Percentiles rank a stretch among this genome's conserved stretches.
Evolutionary conservation across 2,329 filamentous ascomycete genomes (phyloP).

Genomic region (Xylariaceae sp.): DNA sequence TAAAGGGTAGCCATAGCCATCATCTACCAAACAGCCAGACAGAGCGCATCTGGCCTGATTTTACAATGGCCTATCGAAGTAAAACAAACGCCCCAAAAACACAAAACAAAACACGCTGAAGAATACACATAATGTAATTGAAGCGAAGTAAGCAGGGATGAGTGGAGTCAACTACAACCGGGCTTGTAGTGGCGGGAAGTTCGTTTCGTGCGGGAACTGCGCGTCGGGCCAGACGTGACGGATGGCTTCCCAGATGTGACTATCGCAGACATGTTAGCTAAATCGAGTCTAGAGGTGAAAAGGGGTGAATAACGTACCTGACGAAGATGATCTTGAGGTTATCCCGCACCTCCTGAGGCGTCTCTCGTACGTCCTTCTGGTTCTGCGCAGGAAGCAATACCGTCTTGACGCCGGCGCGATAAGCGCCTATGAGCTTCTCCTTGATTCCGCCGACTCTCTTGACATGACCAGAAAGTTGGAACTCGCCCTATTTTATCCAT

Average conservation of each 20-base stretch:
- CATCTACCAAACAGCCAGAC: not conserved
- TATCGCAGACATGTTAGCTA: conserved; percentile 33
- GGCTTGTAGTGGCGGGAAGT: conserved; percentile 67
- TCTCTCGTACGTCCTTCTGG: conserved; percentile 83
- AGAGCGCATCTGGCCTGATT: not conserved
- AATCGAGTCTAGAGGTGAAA: conserved; percentile 5
- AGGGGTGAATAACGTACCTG: conserved; percentile 51
- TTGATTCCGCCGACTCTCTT: conserved; percentile 97
- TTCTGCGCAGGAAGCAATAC: conserved; percentile 86
- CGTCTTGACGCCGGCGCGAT: conserved; percentile 89
- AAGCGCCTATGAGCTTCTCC: conserved; percentile 93
- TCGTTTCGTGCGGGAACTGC: conserved; percentile 69
- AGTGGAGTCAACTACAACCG: conserved; percentile 50
- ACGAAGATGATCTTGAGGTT: conserved; percentile 87
- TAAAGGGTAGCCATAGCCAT: not conserved
- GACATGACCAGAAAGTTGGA: conserved; percentile 79
- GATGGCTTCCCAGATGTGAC: conserved; percentile 93
- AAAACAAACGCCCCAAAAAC: conserved; percentile 11
- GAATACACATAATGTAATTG: conserved; percentile 6
- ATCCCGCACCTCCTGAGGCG: conserved; percentile 82
- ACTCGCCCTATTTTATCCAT: conserved; percentile 49
- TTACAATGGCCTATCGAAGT: not conserved
- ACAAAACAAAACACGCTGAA: conserved; percentile 15
- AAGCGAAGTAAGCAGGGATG: not conserved
- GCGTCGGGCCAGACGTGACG: conserved; percentile 86